Percentiles rank a stretch among this genome's conserved stretches.
Evolutionary conservation across 2,329 filamentous ascomycete genomes (phyloP).

Genomic region (Phaeosphaeria sp.): DNA sequence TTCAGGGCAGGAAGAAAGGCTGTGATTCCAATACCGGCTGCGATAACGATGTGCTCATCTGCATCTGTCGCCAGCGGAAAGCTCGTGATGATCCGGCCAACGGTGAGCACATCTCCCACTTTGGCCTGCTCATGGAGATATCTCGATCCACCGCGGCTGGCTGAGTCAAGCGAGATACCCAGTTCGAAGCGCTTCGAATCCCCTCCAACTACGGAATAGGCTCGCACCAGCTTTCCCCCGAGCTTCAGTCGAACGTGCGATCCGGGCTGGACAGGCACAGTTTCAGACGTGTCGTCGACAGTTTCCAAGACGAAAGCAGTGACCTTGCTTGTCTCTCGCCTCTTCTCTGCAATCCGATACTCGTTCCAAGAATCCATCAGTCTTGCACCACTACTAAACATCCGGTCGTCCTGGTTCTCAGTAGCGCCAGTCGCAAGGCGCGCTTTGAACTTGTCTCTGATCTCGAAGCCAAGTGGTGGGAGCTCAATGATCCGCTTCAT

Average conservation of each 20-base stretch:
- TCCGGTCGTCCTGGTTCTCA: conserved; percentile 38
- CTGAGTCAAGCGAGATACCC: conserved; percentile 63
- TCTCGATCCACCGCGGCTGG: conserved; percentile 66
- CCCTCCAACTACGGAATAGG: conserved; percentile 67
- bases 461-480: conserved; percentile 56
- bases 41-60: conserved; percentile 68
- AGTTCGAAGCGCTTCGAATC: conserved; percentile 61
- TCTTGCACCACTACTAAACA: conserved; percentile 34
- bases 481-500: conserved; percentile 54
- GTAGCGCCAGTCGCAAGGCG: conserved; percentile 58
- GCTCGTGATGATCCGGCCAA: conserved; percentile 59
- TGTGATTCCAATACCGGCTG: conserved; percentile 71
- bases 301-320: conserved; percentile 62
- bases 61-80: conserved; percentile 57
- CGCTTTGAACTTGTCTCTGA: conserved; percentile 61
- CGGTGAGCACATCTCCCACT: conserved; percentile 59
- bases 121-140: conserved; percentile 62
- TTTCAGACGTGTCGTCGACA: conserved; percentile 38
- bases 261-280: conserved; percentile 52
- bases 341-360: conserved; percentile 59
- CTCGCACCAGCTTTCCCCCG: conserved; percentile 62
- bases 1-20: conserved; percentile 64
- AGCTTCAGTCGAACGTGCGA: conserved; percentile 66
- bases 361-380: conserved; percentile 44
- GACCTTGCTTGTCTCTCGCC: conserved; percentile 59